phyloP scores from a whole-genome alignment of 2,329 filamentous ascomycete species.

The Alternaria sp. region DNA sequence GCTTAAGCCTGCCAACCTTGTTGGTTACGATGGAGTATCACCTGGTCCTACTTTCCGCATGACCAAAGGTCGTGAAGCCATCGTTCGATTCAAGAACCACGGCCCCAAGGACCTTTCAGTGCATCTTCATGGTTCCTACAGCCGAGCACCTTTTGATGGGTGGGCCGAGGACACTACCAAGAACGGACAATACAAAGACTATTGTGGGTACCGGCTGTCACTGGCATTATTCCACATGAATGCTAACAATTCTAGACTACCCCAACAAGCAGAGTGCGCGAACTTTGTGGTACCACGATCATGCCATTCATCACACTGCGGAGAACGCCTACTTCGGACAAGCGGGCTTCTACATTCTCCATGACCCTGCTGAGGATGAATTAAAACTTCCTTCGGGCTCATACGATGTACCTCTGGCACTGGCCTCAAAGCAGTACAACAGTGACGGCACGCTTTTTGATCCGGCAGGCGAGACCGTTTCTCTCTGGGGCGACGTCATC shows the following conservation, averaged over 20 bases:
- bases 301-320: constrained; percentile 56
- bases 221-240: not conserved
- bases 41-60: constrained; percentile 63
- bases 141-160: constrained; percentile 57
- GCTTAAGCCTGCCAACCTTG: constrained; percentile 50
- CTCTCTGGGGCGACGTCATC: constrained; percentile 63
- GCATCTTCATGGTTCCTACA: constrained; percentile 63
- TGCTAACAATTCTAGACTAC: constrained; percentile 51
- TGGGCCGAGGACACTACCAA: constrained; percentile 63
- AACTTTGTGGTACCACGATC: constrained; percentile 63
- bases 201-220: constrained; percentile 23
- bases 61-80: constrained; percentile 57
- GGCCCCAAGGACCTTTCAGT: constrained; percentile 55
- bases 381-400: constrained; percentile 59
- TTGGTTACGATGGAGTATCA: constrained; percentile 63
- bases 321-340: constrained; percentile 66
- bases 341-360: constrained; percentile 63
- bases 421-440: constrained; percentile 62
- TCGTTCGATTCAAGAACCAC: constrained; percentile 64
- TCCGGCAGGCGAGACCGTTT: constrained; percentile 53
- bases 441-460: constrained; percentile 59
- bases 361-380: constrained; percentile 58
- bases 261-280: constrained; percentile 62
- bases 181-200: constrained; percentile 60
- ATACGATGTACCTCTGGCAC: constrained; percentile 62